Evolutionary conservation across 2,329 filamentous ascomycete species (phyloP), one percentile per base, ranked within the genome.

Genomic region (Aspergillus pseudonomiae): DNA sequence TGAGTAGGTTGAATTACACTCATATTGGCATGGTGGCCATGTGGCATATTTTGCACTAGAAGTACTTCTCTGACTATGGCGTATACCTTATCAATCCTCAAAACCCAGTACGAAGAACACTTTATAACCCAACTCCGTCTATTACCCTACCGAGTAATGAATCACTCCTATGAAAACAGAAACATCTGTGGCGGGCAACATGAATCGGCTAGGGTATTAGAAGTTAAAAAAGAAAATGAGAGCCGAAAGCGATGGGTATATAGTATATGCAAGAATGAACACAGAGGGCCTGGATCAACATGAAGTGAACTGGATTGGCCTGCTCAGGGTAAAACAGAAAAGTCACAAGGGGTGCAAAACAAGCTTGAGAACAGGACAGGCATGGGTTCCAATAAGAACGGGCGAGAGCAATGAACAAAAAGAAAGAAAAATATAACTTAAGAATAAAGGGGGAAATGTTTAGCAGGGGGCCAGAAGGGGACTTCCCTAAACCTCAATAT

Each of bases 401-500:
- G 28, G 43, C 26, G 58, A 63, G 67, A 63, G 67, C 64, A 65
- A 66, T 14, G 67, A 65, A 52, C 4, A 6, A 14, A 21, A 14
- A 52, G 6, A 5, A 9, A 11, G 45, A 16, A 10, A 10, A 7
- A 57, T 59, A 67, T 19, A 41, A 19, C 36, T 41, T 9, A 19
- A 39, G 19, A 41, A 3, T 6, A 19, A 41, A 41, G 14, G 5
- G 34, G 16, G 14, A n/a, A 16, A 6, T 3, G 6, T 41, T 41
- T 41, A 16, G 34, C 16, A 16, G 39, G 19, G 14, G 39, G 14
- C 19, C 39, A 41, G 16, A 9, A n/a, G 39, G 50, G 63, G 48
- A 39, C 65, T 60, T 36, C n/a, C 46, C 69, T 65, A 78, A 53
- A 78, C 74, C 63, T 79, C 76, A 59, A 79, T 77, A 52, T 78